Conservation (phyloP, 768 basidiomycete genomes). For the Tylopilus subfusipes region DNA sequence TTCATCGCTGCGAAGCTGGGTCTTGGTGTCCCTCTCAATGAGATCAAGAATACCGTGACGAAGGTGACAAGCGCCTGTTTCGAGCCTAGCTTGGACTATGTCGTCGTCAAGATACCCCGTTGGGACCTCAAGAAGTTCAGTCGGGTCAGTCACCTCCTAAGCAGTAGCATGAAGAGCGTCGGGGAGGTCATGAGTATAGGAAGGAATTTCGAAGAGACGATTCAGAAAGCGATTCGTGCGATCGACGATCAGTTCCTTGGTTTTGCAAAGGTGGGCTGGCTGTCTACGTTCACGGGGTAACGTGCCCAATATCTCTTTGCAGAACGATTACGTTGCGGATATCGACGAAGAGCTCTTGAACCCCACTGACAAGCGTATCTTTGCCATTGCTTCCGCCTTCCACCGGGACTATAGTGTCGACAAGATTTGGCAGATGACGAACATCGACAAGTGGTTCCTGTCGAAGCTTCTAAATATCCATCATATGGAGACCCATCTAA, state of each 20-base stretch:
- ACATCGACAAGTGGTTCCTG: slow-evolving; percentile 98
- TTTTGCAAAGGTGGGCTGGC: slow-evolving; percentile 69
- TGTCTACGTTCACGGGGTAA: background rate
- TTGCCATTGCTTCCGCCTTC: slow-evolving; percentile 93
- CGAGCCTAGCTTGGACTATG: slow-evolving; percentile 95
- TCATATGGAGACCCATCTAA: slow-evolving; percentile 72
- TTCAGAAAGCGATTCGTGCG: slow-evolving; percentile 95
- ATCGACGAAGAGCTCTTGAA: slow-evolving; percentile 91
- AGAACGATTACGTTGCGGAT: slow-evolving; percentile 87
- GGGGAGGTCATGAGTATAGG: slow-evolving; percentile 99
- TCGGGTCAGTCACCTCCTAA: slow-evolving; percentile 85
- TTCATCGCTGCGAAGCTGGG: slow-evolving; percentile 99
- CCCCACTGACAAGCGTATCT: slow-evolving; percentile 96
- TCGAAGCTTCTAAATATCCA: slow-evolving; percentile 82
- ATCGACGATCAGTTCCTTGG: slow-evolving; percentile 95
- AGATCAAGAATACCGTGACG: slow-evolving; percentile 97
- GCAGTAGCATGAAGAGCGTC: slow-evolving; percentile 98
- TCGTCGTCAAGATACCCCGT: slow-evolving; percentile 97
- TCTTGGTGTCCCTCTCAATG: slow-evolving; percentile 94
- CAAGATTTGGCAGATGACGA: slow-evolving; percentile 96
- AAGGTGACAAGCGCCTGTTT: slow-evolving; percentile 97
- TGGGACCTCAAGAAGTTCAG: slow-evolving; percentile 99
- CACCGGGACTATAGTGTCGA: slow-evolving; percentile 91
- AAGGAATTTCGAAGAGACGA: slow-evolving; percentile 96
- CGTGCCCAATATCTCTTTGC: background rate